These are phyloP conservation scores for Sinapis alba DNA, from an alignment of 441 rosid species.

Conservation along the genomic window DNA sequence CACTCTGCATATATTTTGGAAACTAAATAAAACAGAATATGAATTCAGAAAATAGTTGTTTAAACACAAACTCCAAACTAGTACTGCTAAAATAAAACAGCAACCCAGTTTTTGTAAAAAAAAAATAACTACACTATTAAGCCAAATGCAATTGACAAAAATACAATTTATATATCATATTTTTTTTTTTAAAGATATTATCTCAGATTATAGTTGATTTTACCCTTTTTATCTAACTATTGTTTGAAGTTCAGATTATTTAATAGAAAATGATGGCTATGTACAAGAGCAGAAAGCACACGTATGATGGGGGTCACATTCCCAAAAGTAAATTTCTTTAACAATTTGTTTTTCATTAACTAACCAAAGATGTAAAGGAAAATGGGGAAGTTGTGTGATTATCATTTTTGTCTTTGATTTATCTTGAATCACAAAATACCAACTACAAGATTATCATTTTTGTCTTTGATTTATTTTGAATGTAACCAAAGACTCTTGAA, in stretches of 20 bases:
- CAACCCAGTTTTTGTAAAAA: neutral
- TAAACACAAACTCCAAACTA: neutral
- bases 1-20: neutral
- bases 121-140: neutral
- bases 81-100: neutral
- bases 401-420: too few relatives aligned
- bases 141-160: neutral
- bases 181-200: neutral
- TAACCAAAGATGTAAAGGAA: neutral
- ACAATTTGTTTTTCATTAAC: neutral
- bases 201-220: slow-evolving; percentile 4
- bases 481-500: neutral
- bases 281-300: too few relatives aligned
- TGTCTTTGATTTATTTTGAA: neutral
- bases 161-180: too few relatives aligned
- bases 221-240: neutral
- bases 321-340: neutral
- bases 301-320: neutral
- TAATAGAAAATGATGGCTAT: too few relatives aligned
- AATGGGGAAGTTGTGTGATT: too few relatives aligned
- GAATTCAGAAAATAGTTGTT: neutral
- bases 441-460: too few relatives aligned
- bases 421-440: neutral
- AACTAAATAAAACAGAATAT: too few relatives aligned
- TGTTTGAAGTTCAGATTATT: too few relatives aligned